Conservation (phyloP, 192 early-diverging fungal genomes). For the Allomyces macrogynus region DNA sequence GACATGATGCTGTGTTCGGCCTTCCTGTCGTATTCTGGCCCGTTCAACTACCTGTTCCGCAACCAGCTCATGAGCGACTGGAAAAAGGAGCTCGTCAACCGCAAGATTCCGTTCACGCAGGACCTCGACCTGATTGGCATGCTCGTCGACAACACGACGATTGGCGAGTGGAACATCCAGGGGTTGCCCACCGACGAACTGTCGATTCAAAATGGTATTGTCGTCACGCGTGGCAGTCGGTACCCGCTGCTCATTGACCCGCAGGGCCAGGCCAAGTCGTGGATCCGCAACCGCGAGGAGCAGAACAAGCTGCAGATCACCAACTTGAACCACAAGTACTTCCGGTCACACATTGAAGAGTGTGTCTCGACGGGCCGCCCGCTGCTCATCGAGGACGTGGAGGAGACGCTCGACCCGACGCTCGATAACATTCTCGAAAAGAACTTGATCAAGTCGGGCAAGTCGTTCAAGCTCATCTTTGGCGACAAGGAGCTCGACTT, state of each 20-base stretch:
- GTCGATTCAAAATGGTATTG: conserved; percentile 95
- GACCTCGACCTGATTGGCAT: conserved; percentile 77
- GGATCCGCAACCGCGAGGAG: conserved; percentile 57
- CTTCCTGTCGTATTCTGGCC: conserved; percentile 94
- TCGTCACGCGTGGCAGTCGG: conserved; percentile 80
- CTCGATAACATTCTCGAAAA: conserved; percentile 42
- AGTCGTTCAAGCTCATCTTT: conserved; percentile 35
- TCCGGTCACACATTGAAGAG: conserved; percentile 39
- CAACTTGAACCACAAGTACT: conserved; percentile 31
- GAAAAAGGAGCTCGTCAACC: conserved; percentile 42
- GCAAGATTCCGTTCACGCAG: conserved; percentile 49
- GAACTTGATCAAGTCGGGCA: conserved; percentile 38
- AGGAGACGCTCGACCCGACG: conserved; percentile 38
- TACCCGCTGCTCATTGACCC: conserved; percentile 98
- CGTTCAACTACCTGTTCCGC: conserved; percentile 93
- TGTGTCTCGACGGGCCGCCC: conserved; percentile 34
- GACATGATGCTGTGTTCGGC: conserved; percentile 82
- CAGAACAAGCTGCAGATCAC: conserved; percentile 38
- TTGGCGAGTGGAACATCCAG: conserved; percentile 69
- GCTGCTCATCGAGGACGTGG: conserved; percentile 42
- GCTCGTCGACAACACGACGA: conserved; percentile 73
- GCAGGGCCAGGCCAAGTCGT: conserved; percentile 77
- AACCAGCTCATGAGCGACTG: conserved; percentile 59
- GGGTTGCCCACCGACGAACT: conserved; percentile 72
- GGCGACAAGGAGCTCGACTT: conserved; percentile 45